Base-by-base conservation (phyloP, 2,329 filamentous ascomycete species). In the Knoxdaviesia proteae region DNA sequence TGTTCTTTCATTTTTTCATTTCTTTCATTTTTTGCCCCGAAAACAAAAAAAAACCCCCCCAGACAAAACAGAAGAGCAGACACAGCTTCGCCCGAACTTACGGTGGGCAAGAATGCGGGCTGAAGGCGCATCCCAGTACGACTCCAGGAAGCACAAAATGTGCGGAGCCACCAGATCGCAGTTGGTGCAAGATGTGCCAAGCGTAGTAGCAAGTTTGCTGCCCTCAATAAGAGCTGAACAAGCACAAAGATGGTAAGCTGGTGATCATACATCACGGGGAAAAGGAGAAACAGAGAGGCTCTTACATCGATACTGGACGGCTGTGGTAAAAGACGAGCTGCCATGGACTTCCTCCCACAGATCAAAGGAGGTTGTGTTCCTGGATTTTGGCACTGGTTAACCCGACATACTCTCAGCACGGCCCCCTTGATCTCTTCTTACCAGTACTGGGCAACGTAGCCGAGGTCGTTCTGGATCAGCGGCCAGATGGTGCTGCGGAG, bases 261-360 rank as follows among this genome's bases (percentile, higher is more conserved):
- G 7, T 42, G 31, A 32, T 10, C 30, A 32, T 7, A 5, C 8
- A 1, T 11, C 6, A 38, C 5, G 29, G 31, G 20, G 4, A 30
- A 6, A 10, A 38, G 53, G 1, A 9, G 1, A 66, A n/a, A 5
- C 5, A 29, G 31, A 57, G 20, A 20, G 20, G 20, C 20, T 20
- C 47, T 68, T 53, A 51, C 75, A 68, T 49, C 82, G 73, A 54
- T 88, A 75, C 46, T 81, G 74, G 36, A 70, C 68, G 3, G 74
- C 71, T 33, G 76, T 61, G 1, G 83, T 90, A 58, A 88, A 92
- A 63, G 87, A 90, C 0, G 80, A 86, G 29, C 72, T 77, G 36
- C 81, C 80, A 30, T 65, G 62, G 9, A 87, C 72, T 56, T 90
- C 84, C 55, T 90, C 84, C 84, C 84, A 90, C 3, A 92, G 67